Base-by-base conservation (phyloP, 2,329 filamentous ascomycete genomes). In the Mollisiaceae sp. region DNA sequence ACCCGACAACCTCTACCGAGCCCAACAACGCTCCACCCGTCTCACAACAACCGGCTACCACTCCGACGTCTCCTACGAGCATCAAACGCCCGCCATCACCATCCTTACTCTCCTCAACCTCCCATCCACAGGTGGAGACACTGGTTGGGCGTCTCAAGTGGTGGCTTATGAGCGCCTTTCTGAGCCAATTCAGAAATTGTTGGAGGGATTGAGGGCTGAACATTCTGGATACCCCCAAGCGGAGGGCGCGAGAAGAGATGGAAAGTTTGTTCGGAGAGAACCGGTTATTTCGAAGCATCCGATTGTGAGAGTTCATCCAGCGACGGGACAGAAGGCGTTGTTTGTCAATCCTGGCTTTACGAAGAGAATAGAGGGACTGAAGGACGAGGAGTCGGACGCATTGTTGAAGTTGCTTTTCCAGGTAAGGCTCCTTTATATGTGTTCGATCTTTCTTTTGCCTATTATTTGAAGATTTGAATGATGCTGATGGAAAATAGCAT, bases 321-420 rank as follows among this genome's bases (percentile, higher is more conserved):
- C 88, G 8, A 89, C 86, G 0, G 85, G 85, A 11, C 88, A 85
- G 85, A 88, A 88, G 74, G 80, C 79, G 8, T 77, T 89, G 1
- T 88, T 86, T 75, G 85, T 85, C 75, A 86, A 86, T 71, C 83
- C 84, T 0, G 84, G 84, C 0, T 87, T 87, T 70, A 83, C 86
- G 6, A 85, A 81, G 9, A 82, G 82, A 67, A 86, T 87, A 58
- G 80, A 85, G n/a, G 85, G 85, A 1, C 79, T 87, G 2, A 85
- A 85, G 2, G 85, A 86, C 69, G 81, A 80, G 0, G 85, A 86
- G 75, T 82, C 79, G 39, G 82, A 86, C 24, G 45, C 45, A 4
- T 50, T 68, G 76, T 79, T 50, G 84, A 86, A 67, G 79, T 86
- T 66, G 72, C 75, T 2, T 80, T 82, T 56, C 78, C 88, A 39